Percentiles rank a stretch among this genome's conserved stretches.
Conservation (phyloP, 768 basidiomycete species). For the Collybiopsis confluens region DNA sequence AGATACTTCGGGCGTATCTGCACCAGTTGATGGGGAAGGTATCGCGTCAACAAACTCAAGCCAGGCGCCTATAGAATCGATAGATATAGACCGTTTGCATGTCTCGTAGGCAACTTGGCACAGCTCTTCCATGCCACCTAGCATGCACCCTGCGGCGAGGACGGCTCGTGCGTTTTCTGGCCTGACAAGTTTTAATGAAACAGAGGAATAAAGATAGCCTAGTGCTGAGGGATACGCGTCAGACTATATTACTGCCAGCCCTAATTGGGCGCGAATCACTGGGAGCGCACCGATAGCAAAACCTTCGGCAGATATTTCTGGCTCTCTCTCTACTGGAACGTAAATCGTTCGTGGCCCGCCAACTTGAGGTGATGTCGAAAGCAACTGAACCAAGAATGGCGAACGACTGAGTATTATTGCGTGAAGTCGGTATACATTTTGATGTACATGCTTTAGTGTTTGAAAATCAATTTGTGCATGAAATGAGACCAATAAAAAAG, state of each 20-base stretch:
- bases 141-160: constrained; percentile 78
- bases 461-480: background rate
- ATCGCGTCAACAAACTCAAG: constrained; percentile 68
- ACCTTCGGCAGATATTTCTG: constrained; percentile 82
- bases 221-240: constrained; percentile 44
- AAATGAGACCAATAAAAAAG: constrained; percentile 6
- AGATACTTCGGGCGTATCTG: constrained; percentile 40
- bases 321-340: constrained; percentile 72
- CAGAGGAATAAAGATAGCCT: constrained; percentile 75
- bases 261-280: constrained; percentile 9
- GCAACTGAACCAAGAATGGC: constrained; percentile 82
- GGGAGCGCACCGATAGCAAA: constrained; percentile 63
- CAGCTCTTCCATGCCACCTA: constrained; percentile 86
- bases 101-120: constrained; percentile 74
- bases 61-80: constrained; percentile 74
- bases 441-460: constrained; percentile 63
- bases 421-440: constrained; percentile 74
- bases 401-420: constrained; percentile 85
- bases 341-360: constrained; percentile 66
- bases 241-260: no score
- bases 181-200: constrained; percentile 63
- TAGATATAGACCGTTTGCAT: constrained; percentile 70
- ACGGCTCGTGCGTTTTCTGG: constrained; percentile 81
- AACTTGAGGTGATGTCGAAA: constrained; percentile 74
- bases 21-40: constrained; percentile 46